Percentiles rank a stretch among this genome's conserved stretches.
Evolutionary conservation across 2,329 filamentous ascomycete genomes (phyloP).

Genomic region (Arthrobotrys pseudoclavata): DNA sequence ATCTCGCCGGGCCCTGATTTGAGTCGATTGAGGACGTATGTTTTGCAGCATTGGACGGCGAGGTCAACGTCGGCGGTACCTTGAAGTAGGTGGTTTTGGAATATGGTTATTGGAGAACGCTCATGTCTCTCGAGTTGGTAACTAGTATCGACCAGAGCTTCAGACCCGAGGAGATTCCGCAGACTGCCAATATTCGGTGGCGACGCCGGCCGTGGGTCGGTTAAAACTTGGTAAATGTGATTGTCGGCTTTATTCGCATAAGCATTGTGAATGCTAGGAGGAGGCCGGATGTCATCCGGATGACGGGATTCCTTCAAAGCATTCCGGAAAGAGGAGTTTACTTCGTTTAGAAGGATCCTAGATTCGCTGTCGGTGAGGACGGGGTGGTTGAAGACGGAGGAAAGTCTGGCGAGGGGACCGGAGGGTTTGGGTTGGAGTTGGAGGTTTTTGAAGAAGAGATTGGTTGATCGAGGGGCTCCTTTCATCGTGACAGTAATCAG

Average conservation of each 20-base stretch:
- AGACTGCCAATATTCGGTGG: constrained; percentile 16
- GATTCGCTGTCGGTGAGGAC: constrained; percentile 51
- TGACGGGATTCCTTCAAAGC: constrained; percentile 33
- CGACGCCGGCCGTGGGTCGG: constrained; percentile 10
- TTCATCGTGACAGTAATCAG: constrained; percentile 34
- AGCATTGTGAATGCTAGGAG: constrained; percentile 30
- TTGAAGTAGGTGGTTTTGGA: constrained; percentile 12
- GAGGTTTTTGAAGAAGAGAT: constrained; percentile 29
- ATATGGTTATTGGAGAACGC: constrained; percentile 9
- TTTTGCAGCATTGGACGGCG: constrained; percentile 12
- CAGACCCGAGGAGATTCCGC: constrained; percentile 11
- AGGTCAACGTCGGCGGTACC: constrained; percentile 13
- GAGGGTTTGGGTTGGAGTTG: background rate
- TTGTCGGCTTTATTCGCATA: constrained; percentile 47
- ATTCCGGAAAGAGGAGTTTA: constrained; percentile 47
- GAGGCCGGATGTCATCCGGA: constrained; percentile 33
- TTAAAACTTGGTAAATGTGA: constrained; percentile 35
- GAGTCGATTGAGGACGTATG: background rate
- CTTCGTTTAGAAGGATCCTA: constrained; percentile 33
- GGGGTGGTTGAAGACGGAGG: constrained; percentile 40
- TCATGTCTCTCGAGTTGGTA: background rate
- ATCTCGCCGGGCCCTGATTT: background rate
- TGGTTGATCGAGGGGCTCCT: constrained; percentile 13
- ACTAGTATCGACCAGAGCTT: background rate
- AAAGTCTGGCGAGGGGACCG: constrained; percentile 23